Evolutionary conservation across 2,329 filamentous ascomycete genomes (phyloP).

Genomic region (Claviceps africana): DNA sequence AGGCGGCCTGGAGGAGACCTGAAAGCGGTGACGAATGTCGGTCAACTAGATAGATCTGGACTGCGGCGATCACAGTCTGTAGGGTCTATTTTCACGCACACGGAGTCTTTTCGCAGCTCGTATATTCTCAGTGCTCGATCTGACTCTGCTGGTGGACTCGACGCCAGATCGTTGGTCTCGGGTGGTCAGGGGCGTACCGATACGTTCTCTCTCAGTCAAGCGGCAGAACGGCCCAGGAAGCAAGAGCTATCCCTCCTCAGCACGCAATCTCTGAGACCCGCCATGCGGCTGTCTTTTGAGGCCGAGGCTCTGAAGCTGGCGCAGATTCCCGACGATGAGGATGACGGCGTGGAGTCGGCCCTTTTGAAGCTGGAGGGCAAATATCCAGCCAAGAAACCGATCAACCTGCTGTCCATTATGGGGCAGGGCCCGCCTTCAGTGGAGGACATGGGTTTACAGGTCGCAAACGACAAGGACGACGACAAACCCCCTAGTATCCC

Average conservation of each 20-base stretch:
- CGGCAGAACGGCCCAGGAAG: slow-evolving; percentile 37
- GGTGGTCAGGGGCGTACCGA: slow-evolving; percentile 21
- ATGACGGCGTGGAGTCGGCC: slow-evolving; percentile 82
- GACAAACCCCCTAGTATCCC: neutral
- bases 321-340: slow-evolving; percentile 67
- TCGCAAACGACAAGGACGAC: neutral
- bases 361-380: slow-evolving; percentile 84
- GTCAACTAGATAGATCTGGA: slow-evolving; percentile 39
- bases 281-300: slow-evolving; percentile 68
- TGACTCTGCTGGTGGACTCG: slow-evolving; percentile 13
- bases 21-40: slow-evolving; percentile 51
- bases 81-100: slow-evolving; percentile 45
- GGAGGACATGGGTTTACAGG: neutral
- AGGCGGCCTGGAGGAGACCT: slow-evolving; percentile 64
- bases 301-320: slow-evolving; percentile 76
- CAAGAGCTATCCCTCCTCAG: slow-evolving; percentile 41
- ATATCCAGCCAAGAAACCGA: slow-evolving; percentile 42
- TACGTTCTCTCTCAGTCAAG: slow-evolving; percentile 43
- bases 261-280: slow-evolving; percentile 47
- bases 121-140: slow-evolving; percentile 31
- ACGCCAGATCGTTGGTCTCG: slow-evolving; percentile 10
- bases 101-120: slow-evolving; percentile 46
- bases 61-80: slow-evolving; percentile 42
- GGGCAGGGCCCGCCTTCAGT: slow-evolving; percentile 9
- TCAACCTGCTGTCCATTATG: slow-evolving; percentile 22